These are phyloP conservation scores for Epithele typhae DNA, from an alignment of 768 basidiomycete species.

Conservation along the genomic window DNA sequence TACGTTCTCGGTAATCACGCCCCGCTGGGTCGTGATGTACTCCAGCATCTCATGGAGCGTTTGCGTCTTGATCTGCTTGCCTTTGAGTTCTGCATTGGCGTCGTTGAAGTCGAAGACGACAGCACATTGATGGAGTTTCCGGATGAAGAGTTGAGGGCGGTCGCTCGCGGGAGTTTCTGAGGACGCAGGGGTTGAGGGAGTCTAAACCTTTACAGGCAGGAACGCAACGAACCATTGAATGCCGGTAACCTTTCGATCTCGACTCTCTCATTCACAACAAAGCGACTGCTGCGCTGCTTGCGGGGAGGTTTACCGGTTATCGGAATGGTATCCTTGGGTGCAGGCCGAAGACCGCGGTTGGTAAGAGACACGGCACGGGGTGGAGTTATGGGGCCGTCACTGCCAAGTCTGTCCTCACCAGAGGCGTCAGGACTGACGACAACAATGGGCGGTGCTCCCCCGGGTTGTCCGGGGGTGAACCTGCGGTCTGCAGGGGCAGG, in stretches of 20 bases:
- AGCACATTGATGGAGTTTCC: conserved; percentile 93
- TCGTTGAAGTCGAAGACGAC: conserved; percentile 99
- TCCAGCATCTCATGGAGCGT: conserved; percentile 98
- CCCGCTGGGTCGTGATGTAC: conserved; percentile 95
- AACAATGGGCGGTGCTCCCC: conserved; percentile 75
- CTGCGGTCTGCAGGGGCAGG: conserved; percentile 55
- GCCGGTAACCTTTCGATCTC: conserved; percentile 93
- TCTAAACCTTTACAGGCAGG: background rate
- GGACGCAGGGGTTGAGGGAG: conserved; percentile 5
- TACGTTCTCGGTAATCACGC: conserved; percentile 93
- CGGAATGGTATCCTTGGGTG: conserved; percentile 95
- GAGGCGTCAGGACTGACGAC: conserved; percentile 75
- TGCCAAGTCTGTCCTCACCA: conserved; percentile 32
- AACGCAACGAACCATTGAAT: conserved; percentile 66
- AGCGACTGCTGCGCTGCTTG: conserved; percentile 96
- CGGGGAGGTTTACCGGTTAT: conserved; percentile 94
- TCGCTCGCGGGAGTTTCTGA: conserved; percentile 87
- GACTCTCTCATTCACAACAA: conserved; percentile 93
- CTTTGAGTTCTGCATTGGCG: conserved; percentile 89
- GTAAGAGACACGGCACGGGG: conserved; percentile 60
- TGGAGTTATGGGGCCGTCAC: conserved; percentile 52
- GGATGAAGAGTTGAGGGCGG: conserved; percentile 87
- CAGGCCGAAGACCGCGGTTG: conserved; percentile 58
- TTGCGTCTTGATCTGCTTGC: conserved; percentile 98
- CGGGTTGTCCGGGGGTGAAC: conserved; percentile 38